Conservation (phyloP, 169 alveolate genomes). For the Plasmodium blacklocki region DNA sequence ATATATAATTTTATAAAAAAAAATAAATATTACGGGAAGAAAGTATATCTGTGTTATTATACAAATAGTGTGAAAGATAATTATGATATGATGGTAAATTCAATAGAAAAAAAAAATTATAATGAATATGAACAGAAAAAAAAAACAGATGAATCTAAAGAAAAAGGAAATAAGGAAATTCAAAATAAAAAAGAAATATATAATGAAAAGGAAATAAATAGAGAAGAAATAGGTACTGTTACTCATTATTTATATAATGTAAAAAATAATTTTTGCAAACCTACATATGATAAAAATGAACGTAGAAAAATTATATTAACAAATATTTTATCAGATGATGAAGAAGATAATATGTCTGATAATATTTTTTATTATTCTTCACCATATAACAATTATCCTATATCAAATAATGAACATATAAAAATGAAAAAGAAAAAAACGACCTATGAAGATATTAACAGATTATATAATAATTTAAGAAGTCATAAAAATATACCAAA, state of each 20-base stretch:
- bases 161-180: background rate
- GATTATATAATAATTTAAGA: slow-evolving; percentile 18
- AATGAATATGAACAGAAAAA: background rate
- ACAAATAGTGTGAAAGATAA: background rate
- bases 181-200: too few species aligned
- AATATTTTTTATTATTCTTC: slow-evolving; percentile 17
- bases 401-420: slow-evolving; percentile 9
- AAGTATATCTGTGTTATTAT: slow-evolving; percentile 21
- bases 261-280: slow-evolving; percentile 22
- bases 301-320: slow-evolving; percentile 16
- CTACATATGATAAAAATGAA: background rate
- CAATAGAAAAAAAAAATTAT: background rate
- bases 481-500: slow-evolving; percentile 40
- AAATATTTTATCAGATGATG: slow-evolving; percentile 28
- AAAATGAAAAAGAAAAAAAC: slow-evolving; percentile 16
- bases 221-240: too few species aligned
- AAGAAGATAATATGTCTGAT: background rate
- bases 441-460: slow-evolving; percentile 56
- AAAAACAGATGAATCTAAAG: background rate
- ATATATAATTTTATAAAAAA: slow-evolving; percentile 27
- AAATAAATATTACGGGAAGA: slow-evolving; percentile 22
- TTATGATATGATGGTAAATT: background rate
- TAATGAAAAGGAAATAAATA: too few species aligned
- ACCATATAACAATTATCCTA: background rate
- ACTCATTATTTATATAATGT: slow-evolving; percentile 14